phyloP scores from a whole-genome alignment of 2,329 filamentous ascomycete genomes.

The Aaosphaeria pasadenensis region DNA sequence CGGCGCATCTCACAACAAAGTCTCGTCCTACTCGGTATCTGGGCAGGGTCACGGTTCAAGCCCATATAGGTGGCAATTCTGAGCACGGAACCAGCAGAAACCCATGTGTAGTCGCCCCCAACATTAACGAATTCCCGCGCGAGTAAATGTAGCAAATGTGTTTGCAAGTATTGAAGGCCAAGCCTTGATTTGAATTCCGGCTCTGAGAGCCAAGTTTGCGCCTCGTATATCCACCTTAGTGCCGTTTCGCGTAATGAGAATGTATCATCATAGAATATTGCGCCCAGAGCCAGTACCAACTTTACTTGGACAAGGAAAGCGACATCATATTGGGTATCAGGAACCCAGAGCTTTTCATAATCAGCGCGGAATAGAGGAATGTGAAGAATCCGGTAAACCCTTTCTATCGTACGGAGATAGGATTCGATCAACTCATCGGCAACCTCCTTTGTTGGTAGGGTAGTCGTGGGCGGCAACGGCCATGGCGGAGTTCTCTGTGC shows the following conservation, averaged over 20 bases:
- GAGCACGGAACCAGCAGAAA: slow-evolving; percentile 36
- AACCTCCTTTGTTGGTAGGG: slow-evolving; percentile 48
- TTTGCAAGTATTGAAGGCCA: slow-evolving; percentile 51
- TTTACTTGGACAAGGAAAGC: slow-evolving; percentile 57
- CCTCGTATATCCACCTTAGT: slow-evolving; percentile 58
- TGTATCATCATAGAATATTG: slow-evolving; percentile 48
- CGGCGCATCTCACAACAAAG: slow-evolving; percentile 27
- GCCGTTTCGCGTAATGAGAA: slow-evolving; percentile 52
- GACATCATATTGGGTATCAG: slow-evolving; percentile 26
- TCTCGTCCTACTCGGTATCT: slow-evolving; percentile 21
- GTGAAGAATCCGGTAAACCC: slow-evolving; percentile 50
- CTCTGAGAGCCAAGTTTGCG: slow-evolving; percentile 53
- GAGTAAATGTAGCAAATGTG: slow-evolving; percentile 37
- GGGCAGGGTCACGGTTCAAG: slow-evolving; percentile 38
- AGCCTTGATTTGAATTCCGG: slow-evolving; percentile 55
- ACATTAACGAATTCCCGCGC: slow-evolving; percentile 36
- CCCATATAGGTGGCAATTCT: slow-evolving; percentile 41
- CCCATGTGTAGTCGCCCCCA: slow-evolving; percentile 36
- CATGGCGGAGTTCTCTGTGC: slow-evolving; percentile 46
- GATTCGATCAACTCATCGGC: slow-evolving; percentile 49
- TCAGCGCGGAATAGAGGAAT: slow-evolving; percentile 49
- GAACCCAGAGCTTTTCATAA: slow-evolving; percentile 52
- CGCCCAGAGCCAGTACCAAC: slow-evolving; percentile 57
- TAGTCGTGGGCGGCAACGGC: slow-evolving; percentile 41
- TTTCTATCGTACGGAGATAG: slow-evolving; percentile 51